Evolutionary conservation across 768 basidiomycete genomes (phyloP).

Genomic region (Suillus occidentalis): DNA sequence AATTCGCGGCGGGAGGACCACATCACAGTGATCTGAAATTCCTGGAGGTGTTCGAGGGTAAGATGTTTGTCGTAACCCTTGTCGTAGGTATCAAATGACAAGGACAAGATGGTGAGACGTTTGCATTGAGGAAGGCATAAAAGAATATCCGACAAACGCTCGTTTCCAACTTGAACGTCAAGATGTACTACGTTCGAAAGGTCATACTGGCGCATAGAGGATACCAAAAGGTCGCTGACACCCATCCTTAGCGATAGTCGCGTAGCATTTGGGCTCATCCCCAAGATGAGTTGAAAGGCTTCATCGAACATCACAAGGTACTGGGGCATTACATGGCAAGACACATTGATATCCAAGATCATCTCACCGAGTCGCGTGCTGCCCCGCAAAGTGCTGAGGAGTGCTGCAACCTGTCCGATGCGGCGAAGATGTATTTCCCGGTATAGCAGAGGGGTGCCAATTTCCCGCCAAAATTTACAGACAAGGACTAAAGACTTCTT

Average conservation of each 20-base stretch:
- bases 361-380: slow-evolving; percentile 9
- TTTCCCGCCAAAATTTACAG: slow-evolving; percentile 27
- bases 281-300: not conserved
- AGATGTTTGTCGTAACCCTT: not conserved
- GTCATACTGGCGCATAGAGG: not conserved
- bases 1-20: not conserved
- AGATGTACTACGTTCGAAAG: slow-evolving; percentile 1
- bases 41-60: not conserved
- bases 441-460: slow-evolving; percentile 27
- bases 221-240: not conserved
- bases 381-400: slow-evolving; percentile 20
- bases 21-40: not conserved
- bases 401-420: slow-evolving; percentile 21
- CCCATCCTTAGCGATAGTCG: slow-evolving; percentile 2
- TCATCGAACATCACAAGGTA: not conserved
- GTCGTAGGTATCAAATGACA: not conserved
- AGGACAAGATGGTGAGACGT: slow-evolving; percentile 1
- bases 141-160: not conserved
- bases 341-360: slow-evolving; percentile 16
- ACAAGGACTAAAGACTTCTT: slow-evolving; percentile 25
- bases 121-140: not conserved
- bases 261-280: not conserved
- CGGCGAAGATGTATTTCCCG: slow-evolving; percentile 25
- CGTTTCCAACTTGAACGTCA: not conserved
- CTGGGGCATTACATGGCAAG: slow-evolving; percentile 10